A percentile compares a stretch with the other conserved stretches of the same genome.
Conservation (phyloP, 768 basidiomycete species). For the Porphyrellus cyaneotinctus region DNA sequence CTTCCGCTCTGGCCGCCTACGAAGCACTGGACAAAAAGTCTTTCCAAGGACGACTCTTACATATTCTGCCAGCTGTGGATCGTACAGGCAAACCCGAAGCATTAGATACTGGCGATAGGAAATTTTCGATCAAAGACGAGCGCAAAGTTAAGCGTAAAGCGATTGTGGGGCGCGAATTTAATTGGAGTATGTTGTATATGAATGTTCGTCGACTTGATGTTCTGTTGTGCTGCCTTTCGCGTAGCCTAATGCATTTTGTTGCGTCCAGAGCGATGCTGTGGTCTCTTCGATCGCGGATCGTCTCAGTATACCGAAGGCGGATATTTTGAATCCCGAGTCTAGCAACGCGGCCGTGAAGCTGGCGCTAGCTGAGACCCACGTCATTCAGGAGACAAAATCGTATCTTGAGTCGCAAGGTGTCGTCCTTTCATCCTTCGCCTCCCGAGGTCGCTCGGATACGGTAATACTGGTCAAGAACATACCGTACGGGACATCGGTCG, state of each 20-base stretch:
- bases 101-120: constrained; percentile 40
- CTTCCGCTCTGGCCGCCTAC: constrained; percentile 64
- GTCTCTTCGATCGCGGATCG: constrained; percentile 85
- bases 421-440: constrained; percentile 53
- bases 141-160: constrained; percentile 58
- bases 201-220: constrained; percentile 64
- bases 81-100: constrained; percentile 46
- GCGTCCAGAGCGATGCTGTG: constrained; percentile 84
- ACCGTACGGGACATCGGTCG: constrained; percentile 78
- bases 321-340: constrained; percentile 82
- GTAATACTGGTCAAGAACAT: constrained; percentile 94
- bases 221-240: constrained; percentile 14
- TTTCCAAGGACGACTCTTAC: constrained; percentile 89
- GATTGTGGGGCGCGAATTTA: constrained; percentile 73
- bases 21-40: constrained; percentile 74
- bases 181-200: constrained; percentile 95
- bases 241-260: constrained; percentile 20
- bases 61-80: constrained; percentile 83
- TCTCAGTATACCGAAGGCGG: constrained; percentile 81
- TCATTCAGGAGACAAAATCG: constrained; percentile 91
- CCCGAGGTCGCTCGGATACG: constrained; percentile 62
- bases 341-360: constrained; percentile 88
- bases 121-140: constrained; percentile 57
- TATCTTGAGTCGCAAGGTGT: constrained; percentile 82
- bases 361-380: constrained; percentile 92